Conservation (phyloP, 129 eudicot genomes). For the carrot (Daucus carota) region DH1_v3.0 NC_030382.2:34201001-34201500, state of each 20-base stretch:
- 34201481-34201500: background rate
- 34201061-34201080: background rate
- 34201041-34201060: background rate
- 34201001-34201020: background rate
- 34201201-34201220: background rate
- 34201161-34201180: background rate
- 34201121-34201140: background rate
- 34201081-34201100: background rate
- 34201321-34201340: conserved; percentile 84
- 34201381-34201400: background rate
- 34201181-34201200: background rate
- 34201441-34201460: background rate
- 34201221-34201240: background rate
- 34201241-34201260: conserved; percentile 40
- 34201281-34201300: conserved; percentile 57
- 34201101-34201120: background rate
- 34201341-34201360: conserved; percentile 71
- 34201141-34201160: background rate
- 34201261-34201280: conserved; percentile 31
- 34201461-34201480: background rate
- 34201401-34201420: background rate
- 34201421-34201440: background rate
- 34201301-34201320: conserved; percentile 90
- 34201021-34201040: background rate
- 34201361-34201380: background rate